A percentile compares a stretch with the other conserved stretches of the same genome.
These are phyloP conservation scores for Phytophthora crassamura DNA, from an alignment of 352 stramenopile species.

Conservation along the genomic window DNA sequence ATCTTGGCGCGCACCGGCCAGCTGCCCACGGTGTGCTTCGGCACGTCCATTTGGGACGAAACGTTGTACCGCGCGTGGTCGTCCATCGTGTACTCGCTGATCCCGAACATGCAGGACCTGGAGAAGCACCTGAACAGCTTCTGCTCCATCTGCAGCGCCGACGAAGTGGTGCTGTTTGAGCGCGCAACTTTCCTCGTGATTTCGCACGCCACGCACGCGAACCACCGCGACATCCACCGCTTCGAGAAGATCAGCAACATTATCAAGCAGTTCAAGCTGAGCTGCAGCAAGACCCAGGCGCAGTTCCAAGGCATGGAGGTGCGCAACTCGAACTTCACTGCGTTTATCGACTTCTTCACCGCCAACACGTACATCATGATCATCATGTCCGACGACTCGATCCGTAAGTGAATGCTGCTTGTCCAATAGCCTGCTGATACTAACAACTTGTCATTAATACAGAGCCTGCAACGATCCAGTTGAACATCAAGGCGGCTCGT, in stretches of 20 bases:
- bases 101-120: constrained; percentile 98
- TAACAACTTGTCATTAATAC: constrained; percentile 16
- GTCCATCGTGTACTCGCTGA: constrained; percentile 99
- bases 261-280: constrained; percentile 99
- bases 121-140: constrained; percentile 97
- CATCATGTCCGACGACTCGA: constrained; percentile 94
- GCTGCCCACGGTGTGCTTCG: constrained; percentile 93
- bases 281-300: constrained; percentile 97
- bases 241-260: constrained; percentile 99
- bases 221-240: constrained; percentile 96
- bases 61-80: constrained; percentile 99
- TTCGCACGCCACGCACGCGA: constrained; percentile 92
- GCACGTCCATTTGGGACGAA: constrained; percentile 99
- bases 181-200: constrained; percentile 99
- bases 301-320: constrained; percentile 98
- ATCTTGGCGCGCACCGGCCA: constrained; percentile 92
- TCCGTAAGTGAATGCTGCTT: constrained; percentile 54
- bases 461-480: constrained; percentile 94
- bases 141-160: constrained; percentile 96
- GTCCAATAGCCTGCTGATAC: neutral
- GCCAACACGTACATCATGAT: constrained; percentile 99
- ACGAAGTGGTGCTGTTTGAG: constrained; percentile 98
- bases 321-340: constrained; percentile 98
- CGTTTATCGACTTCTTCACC: constrained; percentile 99
- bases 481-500: constrained; percentile 97